phyloP scores from a whole-genome alignment of 2,329 filamentous ascomycete species.

The Byssochlamys sp. region DNA sequence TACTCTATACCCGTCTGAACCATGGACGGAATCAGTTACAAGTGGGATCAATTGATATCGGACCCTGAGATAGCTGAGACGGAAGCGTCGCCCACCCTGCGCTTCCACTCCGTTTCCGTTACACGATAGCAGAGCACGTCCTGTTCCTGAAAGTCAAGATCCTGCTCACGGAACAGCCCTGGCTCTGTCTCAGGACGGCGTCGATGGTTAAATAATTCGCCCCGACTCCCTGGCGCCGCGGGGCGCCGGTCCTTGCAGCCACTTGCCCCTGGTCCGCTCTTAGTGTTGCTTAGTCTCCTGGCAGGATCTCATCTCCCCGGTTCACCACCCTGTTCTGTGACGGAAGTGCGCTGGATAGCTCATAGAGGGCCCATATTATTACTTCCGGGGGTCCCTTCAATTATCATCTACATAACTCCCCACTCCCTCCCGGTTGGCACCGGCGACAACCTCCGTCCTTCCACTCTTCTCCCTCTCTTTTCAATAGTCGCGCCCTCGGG shows the following conservation, averaged over 20 bases:
- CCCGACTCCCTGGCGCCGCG: not conserved
- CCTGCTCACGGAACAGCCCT: not conserved
- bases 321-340: not conserved
- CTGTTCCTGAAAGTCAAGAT: not conserved
- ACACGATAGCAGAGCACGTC: not conserved
- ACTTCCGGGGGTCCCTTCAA: not conserved
- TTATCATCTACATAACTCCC: constrained; percentile 1
- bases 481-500: not conserved
- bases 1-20: not conserved
- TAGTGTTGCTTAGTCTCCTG: not conserved
- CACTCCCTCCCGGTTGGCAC: not conserved
- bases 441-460: not conserved
- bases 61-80: not conserved
- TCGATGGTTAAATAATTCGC: constrained; percentile 1
- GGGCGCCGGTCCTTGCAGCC: constrained; percentile 1
- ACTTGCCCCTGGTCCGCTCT: not conserved
- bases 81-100: not conserved
- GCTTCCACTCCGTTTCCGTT: not conserved
- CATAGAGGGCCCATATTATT: not conserved
- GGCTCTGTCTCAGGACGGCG: not conserved
- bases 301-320: not conserved
- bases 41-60: not conserved
- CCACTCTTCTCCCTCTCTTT: not conserved
- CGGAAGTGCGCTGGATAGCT: not conserved
- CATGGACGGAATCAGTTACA: not conserved